Evolutionary conservation across 495 filamentous ascomycete species (phyloP), one percentile per base, ranked within the genome.

Genomic region (Aspergillus diversus): DNA sequence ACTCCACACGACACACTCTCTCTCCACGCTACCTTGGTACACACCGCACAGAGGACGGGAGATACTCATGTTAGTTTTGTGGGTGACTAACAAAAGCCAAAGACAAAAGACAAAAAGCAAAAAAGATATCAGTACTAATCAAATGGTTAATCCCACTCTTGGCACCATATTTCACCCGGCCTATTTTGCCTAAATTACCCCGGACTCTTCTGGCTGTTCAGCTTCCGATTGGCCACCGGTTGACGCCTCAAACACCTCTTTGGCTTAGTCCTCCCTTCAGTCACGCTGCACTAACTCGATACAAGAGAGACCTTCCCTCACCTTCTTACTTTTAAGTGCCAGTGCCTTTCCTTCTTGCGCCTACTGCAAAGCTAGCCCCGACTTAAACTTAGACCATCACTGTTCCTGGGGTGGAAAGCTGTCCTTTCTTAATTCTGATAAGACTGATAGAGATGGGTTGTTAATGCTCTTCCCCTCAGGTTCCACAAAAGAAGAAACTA

Each of bases 111-210:
- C 37, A 33, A 33, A 27, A 39, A 57, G 17, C 13, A 33, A 8
- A 42, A 57, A 3, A 43, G 21, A 39, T 16, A 57, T 6, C 8
- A n/a, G 46, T 21, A 5, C 46, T 49, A 5, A 49, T n/a, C n/a
- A 12, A 9, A 43, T 43, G 39, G 39, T 27, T 27, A 27, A 27
- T 27, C 21, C 2, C 21, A 1, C 21, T 27, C 21, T 27, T 27
- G 39, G n/a, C 39, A 8, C 39, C n/a, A n/a, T 11, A 43, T 43
- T 43, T 21, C 17, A 16, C 46, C 46, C 15, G 15, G 15, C 35
- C 54, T 27, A 57, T 61, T 67, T 57, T 62, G 65, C 57, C 65
- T 67, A 67, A 67, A 64, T 67, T 64, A 61, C 61, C 61, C 65
- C 61, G 60, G 54, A 64, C 58, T 57, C 15, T 33, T 21, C 55